phyloP scores from a whole-genome alignment of 2,329 filamentous ascomycete species.

The Apiospora arundinis region DNA sequence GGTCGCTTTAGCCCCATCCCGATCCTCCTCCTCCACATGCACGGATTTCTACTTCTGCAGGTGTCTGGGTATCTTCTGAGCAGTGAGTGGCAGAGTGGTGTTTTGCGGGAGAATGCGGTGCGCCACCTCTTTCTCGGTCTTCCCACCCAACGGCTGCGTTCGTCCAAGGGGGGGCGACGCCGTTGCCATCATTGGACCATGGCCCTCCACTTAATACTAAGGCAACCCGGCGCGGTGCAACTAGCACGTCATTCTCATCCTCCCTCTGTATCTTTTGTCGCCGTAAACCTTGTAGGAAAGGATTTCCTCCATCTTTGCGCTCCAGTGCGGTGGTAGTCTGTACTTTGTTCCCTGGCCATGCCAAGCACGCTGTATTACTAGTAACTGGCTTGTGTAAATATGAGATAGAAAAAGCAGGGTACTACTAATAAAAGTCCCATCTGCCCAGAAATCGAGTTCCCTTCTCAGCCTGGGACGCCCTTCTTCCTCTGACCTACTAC shows the following conservation, averaged over 20 bases:
- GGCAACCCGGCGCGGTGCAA: background rate
- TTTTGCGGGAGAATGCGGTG: conserved; percentile 10
- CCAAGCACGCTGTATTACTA: background rate
- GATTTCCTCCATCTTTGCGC: background rate
- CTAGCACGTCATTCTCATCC: conserved; percentile 6
- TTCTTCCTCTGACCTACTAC: background rate
- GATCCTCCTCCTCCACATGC: background rate
- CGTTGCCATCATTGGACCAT: background rate
- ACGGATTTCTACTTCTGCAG: background rate
- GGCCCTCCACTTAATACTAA: background rate
- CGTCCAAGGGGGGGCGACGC: background rate
- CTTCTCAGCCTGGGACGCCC: background rate
- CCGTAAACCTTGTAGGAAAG: conserved; percentile 4
- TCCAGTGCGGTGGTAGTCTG: background rate
- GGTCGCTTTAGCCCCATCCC: background rate
- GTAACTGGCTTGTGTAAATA: background rate
- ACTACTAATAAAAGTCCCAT: background rate
- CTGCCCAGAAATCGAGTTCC: background rate
- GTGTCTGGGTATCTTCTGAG: too few species aligned
- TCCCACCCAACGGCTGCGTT: conserved; percentile 1
- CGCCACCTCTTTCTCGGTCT: conserved; percentile 9
- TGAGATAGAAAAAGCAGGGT: background rate
- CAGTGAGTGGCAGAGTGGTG: too few species aligned
- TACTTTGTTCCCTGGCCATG: conserved; percentile 13
- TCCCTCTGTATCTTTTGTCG: background rate